Conservation (phyloP, 202 grass and related monocot genomes). For the Panicum hallii region DNA sequence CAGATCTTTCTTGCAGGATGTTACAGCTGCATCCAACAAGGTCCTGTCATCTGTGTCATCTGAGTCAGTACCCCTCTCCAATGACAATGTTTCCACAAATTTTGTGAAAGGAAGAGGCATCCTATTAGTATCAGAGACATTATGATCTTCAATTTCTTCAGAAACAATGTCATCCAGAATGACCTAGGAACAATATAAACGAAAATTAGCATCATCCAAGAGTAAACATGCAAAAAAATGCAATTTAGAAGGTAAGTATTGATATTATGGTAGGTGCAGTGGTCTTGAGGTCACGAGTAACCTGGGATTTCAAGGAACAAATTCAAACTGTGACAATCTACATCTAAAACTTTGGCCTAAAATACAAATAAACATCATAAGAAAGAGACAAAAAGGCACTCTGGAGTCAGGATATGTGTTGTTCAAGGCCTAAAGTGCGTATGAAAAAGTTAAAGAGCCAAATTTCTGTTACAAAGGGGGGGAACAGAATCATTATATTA, state of each 20-base stretch:
- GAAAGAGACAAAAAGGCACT: neutral
- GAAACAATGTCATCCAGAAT: constrained; percentile 75
- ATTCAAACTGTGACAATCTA: constrained; percentile 16
- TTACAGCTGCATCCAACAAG: constrained; percentile 43
- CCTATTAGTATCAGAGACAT: constrained; percentile 56
- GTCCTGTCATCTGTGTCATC: constrained; percentile 51
- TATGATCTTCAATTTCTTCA: constrained; percentile 82
- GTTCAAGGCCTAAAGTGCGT: constrained; percentile 6
- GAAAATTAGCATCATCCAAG: constrained; percentile 45
- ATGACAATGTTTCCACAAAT: constrained; percentile 76
- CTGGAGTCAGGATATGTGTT: neutral
- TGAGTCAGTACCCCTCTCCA: constrained; percentile 44
- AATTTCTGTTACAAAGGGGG: neutral
- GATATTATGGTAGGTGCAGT: constrained; percentile 33
- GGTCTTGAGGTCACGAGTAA: neutral
- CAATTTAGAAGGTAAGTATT: constrained; percentile 29
- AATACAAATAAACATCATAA: constrained; percentile 18
- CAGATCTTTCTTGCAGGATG: constrained; percentile 85
- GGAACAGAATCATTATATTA: neutral
- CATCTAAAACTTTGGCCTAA: constrained; percentile 12
- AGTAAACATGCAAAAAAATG: constrained; percentile 24
- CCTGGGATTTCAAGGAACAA: neutral
- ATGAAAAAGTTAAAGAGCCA: neutral
- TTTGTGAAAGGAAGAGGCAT: constrained; percentile 80
- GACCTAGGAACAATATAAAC: constrained; percentile 51